These are phyloP conservation scores for Cryptococcus sp. DNA, from an alignment of 1,284 basidiomycete species.

Conservation along the genomic window DNA sequence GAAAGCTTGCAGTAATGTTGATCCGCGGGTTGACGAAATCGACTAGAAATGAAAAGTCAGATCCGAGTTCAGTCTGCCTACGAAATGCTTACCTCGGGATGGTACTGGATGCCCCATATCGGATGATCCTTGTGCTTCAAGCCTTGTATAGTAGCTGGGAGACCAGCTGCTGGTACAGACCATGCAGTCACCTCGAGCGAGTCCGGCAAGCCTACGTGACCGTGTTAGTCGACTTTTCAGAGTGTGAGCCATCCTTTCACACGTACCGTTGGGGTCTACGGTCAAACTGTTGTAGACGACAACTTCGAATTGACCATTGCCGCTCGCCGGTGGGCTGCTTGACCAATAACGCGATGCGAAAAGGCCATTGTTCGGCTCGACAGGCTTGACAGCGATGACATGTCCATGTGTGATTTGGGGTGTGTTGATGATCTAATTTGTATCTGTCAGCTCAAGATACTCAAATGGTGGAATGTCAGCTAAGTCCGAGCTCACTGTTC, in stretches of 20 bases:
- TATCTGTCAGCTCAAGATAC: too few species aligned
- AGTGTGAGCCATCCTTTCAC: background rate
- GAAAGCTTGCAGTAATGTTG: slow-evolving; percentile 50
- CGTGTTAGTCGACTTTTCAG: background rate
- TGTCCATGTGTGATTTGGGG: slow-evolving; percentile 67
- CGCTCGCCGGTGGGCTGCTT: background rate
- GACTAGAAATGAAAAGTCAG: slow-evolving; percentile 38
- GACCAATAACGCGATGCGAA: slow-evolving; percentile 39
- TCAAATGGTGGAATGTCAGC: too few species aligned
- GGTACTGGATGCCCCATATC: slow-evolving; percentile 94
- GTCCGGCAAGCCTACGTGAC: slow-evolving; percentile 47
- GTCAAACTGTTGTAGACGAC: slow-evolving; percentile 73
- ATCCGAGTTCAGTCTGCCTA: background rate
- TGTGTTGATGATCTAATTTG: slow-evolving; percentile 48
- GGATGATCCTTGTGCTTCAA: slow-evolving; percentile 65
- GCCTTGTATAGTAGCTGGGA: slow-evolving; percentile 49
- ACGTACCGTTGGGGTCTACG: slow-evolving; percentile 51
- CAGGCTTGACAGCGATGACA: slow-evolving; percentile 61
- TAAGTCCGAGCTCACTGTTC: slow-evolving; percentile 47
- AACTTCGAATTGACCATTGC: slow-evolving; percentile 60
- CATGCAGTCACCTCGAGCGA: slow-evolving; percentile 57
- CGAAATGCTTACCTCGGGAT: slow-evolving; percentile 67
- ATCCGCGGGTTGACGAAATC: slow-evolving; percentile 53
- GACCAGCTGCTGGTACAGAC: slow-evolving; percentile 35
- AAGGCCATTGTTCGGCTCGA: slow-evolving; percentile 28